These are phyloP conservation scores for Hypoxylon sp. DNA, from an alignment of 2,329 filamentous ascomycete genomes.

Conservation along the genomic window DNA sequence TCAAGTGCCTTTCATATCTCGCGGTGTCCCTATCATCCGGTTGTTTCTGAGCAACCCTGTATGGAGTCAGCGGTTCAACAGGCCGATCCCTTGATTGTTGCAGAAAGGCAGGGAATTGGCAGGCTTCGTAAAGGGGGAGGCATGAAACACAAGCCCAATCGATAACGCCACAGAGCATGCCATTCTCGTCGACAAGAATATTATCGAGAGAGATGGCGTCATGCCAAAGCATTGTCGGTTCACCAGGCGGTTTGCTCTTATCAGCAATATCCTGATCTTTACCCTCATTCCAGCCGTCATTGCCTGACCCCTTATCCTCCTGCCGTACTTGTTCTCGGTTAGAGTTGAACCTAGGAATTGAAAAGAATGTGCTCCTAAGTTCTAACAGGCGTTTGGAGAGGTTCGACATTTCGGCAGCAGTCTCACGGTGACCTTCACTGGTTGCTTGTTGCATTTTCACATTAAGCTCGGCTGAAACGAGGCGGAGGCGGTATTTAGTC, in stretches of 20 bases:
- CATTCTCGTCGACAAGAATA: constrained; percentile 52
- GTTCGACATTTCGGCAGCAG: constrained; percentile 32
- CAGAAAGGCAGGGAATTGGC: constrained; percentile 51
- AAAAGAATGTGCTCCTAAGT: constrained; percentile 39
- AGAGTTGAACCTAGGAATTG: constrained; percentile 1
- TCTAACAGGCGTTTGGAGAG: constrained; percentile 41
- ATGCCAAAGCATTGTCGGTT: constrained; percentile 50
- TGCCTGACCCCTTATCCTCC: constrained; percentile 17
- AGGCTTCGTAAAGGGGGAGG: constrained; percentile 50
- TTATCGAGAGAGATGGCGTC: constrained; percentile 52
- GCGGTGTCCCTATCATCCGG: constrained; percentile 1
- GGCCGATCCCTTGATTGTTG: constrained; percentile 42
- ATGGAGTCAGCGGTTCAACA: constrained; percentile 33
- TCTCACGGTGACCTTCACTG: constrained; percentile 22
- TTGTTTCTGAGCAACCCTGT: constrained; percentile 12
- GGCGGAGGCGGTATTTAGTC: constrained; percentile 39
- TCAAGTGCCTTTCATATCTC: constrained; percentile 37
- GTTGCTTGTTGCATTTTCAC: constrained; percentile 11
- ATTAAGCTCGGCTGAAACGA: constrained; percentile 41
- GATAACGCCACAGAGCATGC: constrained; percentile 49
- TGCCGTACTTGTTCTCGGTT: background rate
- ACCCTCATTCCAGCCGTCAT: constrained; percentile 20
- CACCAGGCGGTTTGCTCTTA: background rate
- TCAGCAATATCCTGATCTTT: constrained; percentile 5
- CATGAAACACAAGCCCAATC: constrained; percentile 53